Evolutionary conservation across 768 basidiomycete species (phyloP), one percentile per base, ranked within the genome.

Genomic region (Amanita exitialis): DNA sequence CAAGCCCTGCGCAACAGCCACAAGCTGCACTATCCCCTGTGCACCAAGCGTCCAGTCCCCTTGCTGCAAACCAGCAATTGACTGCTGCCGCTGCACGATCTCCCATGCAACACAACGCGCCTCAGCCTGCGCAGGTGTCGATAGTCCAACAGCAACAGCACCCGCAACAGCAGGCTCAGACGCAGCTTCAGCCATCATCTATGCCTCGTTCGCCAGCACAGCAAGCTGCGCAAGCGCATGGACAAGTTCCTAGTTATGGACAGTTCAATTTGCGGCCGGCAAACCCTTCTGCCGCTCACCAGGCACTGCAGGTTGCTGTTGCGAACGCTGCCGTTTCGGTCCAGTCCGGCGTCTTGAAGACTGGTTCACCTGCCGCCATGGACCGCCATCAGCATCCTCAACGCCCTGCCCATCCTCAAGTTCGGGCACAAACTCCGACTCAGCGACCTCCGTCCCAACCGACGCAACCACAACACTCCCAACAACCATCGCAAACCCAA

Each of bases 181-280:
- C 27, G 16, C 49, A 49, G 13, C 23, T 37, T n/a, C 49, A 42
- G 16, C 39, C 23, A 18, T 20, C 37, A n/a, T n/a, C 39, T 9
- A 42, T 49, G 38, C 25, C 49, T 23, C 49, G 49, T 30, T 49
- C 49, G n/a, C 49, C 49, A 21, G 49, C 43, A 20, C 54, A 49
- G 34, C 39, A 46, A 16, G 16, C 30, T 20, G 34, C 18, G 13
- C 50, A 49, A 18, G 16, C 46, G 16, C 50, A 51, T 42, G 34
- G 30, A 10, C 50, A 51, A 32, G 34, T 44, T 16, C 18, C 28
- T 36, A 43, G 50, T 3, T 51, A 34, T 35, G 12, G 27, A 23
- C 50, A 51, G 23, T 44, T 51, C 50, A 51, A 51, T 30, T 20
- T 51, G 10, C 41, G 50, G 50, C 42, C 42, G 2, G 7, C 42